Evolutionary conservation across 2,329 filamentous ascomycete species (phyloP), one percentile per base, ranked within the genome.

Genomic region (Venturia asperata): DNA sequence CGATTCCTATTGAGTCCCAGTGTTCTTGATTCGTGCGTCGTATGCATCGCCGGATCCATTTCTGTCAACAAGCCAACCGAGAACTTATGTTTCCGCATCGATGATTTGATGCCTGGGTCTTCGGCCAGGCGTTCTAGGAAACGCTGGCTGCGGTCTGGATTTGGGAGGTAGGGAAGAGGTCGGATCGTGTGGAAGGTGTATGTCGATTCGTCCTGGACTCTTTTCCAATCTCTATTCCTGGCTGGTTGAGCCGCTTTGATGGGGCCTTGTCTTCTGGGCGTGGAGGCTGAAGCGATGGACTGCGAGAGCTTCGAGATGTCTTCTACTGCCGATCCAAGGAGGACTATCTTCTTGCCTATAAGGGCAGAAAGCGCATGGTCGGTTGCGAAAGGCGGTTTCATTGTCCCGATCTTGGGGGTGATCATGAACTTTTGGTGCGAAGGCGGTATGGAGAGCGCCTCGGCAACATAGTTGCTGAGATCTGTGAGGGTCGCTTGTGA

Each of bases 11-110:
- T 99, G 49, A 97, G 75, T 0, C 94, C 94, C 0, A 97, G 77
- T 1, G 90, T 92, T 56, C 91, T 83, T 62, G 87, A 87, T n/a
- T 94, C 88, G 71, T 90, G 88, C 3, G 85, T 90, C 0, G 92
- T 97, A 75, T 97, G 86, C 69, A 87, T 83, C 0, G 87, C 82
- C 0, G 94, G 94, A 71, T 99, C 90, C 93, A 99, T 97, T 77
- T 99, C 94, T 0, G 92, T 97, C 34, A 99, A 81, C 3, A 97
- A 77, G 0, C 88, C 88, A 0, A 99, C 94, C 24, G 83, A 85
- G 79, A 96, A 97, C 68, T 87, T 84, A 78, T 96, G 92, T 70
- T 87, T 87, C 19, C 83, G 81, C 94, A 99, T 99, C 0, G 86
- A 83, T 0, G 87, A 81, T 68, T 87, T 87, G 76, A 99, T 93